These are phyloP conservation scores for Oryza australiensis DNA, from an alignment of 176 grass and related monocot species.

Conservation along the genomic window DNA sequence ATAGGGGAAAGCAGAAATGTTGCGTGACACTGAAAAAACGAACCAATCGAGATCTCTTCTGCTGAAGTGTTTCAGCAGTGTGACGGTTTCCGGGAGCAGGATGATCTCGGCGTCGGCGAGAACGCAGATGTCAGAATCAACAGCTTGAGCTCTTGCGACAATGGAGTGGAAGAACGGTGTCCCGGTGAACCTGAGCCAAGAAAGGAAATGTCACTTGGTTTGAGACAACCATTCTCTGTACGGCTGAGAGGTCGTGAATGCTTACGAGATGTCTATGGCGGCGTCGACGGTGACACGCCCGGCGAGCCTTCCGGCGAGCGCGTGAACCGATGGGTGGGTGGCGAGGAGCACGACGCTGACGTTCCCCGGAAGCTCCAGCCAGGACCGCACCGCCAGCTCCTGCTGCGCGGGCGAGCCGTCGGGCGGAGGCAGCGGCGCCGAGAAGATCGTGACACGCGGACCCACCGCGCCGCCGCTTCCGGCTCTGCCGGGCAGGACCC, in stretches of 20 bases:
- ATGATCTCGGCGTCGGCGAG: conserved; percentile 62
- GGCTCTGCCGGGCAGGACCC: not conserved
- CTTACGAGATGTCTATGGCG: conserved; percentile 69
- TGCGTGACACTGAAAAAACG: conserved; percentile 55
- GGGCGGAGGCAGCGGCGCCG: conserved; percentile 36
- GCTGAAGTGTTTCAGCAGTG: conserved; percentile 33
- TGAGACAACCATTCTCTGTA: not conserved
- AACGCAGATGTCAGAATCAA: conserved; percentile 58
- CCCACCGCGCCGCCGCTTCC: not conserved
- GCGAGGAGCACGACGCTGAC: conserved; percentile 68
- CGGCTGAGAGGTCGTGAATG: not conserved
- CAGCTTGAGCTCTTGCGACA: conserved; percentile 58
- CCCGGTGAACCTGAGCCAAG: conserved; percentile 65
- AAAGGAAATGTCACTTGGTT: not conserved
- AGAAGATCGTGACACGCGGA: conserved; percentile 51
- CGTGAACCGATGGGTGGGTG: conserved; percentile 34
- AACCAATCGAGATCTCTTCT: conserved; percentile 60
- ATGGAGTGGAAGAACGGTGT: conserved; percentile 88
- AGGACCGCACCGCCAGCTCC: conserved; percentile 81
- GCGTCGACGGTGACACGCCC: conserved; percentile 58
- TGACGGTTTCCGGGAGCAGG: conserved; percentile 58
- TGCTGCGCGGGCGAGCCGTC: conserved; percentile 45
- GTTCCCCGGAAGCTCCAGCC: conserved; percentile 66
- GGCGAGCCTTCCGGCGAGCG: conserved; percentile 40
- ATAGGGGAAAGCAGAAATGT: conserved; percentile 42